Conservation (phyloP, 2,329 filamentous ascomycete genomes). For the Pestalotiopsis fici region DNA sequence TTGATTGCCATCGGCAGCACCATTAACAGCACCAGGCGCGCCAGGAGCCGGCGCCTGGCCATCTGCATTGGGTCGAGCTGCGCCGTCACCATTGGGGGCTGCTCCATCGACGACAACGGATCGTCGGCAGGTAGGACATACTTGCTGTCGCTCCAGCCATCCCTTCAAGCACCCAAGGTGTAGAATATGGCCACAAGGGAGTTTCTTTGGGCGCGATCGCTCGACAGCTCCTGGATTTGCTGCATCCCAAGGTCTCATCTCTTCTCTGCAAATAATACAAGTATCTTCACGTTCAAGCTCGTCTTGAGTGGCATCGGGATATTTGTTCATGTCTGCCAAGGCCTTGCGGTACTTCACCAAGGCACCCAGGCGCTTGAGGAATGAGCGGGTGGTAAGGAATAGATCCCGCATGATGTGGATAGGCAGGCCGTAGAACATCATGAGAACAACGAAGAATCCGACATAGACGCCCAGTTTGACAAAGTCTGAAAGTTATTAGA, state of each 20-base stretch:
- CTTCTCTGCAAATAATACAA: slow-evolving; percentile 96
- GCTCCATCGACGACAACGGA: slow-evolving; percentile 69
- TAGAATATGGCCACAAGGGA: slow-evolving; percentile 93
- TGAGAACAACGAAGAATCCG: slow-evolving; percentile 89
- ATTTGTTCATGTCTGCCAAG: slow-evolving; percentile 91
- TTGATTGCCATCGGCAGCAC: slow-evolving; percentile 30
- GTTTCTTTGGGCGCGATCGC: slow-evolving; percentile 85
- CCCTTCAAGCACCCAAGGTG: slow-evolving; percentile 94
- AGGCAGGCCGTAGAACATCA: slow-evolving; percentile 91
- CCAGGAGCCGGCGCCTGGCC: slow-evolving; percentile 30
- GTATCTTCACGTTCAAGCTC: slow-evolving; percentile 87
- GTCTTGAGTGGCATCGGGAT: slow-evolving; percentile 85
- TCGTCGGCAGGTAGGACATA: slow-evolving; percentile 90
- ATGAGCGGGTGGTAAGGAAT: slow-evolving; percentile 90
- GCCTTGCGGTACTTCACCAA: slow-evolving; percentile 89
- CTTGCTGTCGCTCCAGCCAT: slow-evolving; percentile 96
- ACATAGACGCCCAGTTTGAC: slow-evolving; percentile 88
- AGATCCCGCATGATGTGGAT: slow-evolving; percentile 97
- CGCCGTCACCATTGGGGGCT: slow-evolving; percentile 32
- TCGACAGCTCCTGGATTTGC: slow-evolving; percentile 72
- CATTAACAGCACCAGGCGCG: slow-evolving; percentile 23
- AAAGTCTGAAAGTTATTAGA: slow-evolving; percentile 62
- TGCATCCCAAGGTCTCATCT: slow-evolving; percentile 81
- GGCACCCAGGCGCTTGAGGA: slow-evolving; percentile 85
- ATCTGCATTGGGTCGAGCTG: slow-evolving; percentile 29